These are phyloP conservation scores for Cryphonectria japonica DNA, from an alignment of 2,329 filamentous ascomycete genomes.

Conservation along the genomic window DNA sequence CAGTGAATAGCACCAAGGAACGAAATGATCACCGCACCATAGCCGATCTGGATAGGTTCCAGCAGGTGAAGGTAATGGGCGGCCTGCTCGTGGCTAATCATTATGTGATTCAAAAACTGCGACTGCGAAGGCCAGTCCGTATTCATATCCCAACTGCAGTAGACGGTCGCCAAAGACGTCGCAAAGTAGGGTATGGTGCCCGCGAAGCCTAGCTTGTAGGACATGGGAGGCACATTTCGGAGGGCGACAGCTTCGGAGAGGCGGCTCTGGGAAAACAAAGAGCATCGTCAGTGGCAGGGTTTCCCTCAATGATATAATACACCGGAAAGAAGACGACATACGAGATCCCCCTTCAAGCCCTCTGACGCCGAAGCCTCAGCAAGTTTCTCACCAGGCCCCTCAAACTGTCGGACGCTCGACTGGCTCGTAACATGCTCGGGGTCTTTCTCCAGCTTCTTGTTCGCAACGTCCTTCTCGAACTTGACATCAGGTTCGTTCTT, in stretches of 20 bases:
- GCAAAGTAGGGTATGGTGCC: conserved; percentile 84
- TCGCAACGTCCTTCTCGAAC: conserved; percentile 56
- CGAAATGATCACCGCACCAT: conserved; percentile 89
- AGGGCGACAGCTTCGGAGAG: conserved; percentile 73
- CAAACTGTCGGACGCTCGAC: conserved; percentile 58
- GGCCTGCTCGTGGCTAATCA: conserved; percentile 73
- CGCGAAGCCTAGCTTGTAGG: conserved; percentile 70
- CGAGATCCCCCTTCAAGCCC: conserved; percentile 56
- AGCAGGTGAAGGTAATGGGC: conserved; percentile 72
- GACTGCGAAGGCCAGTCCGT: conserved; percentile 63
- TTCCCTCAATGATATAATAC: neutral
- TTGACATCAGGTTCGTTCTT: conserved; percentile 54
- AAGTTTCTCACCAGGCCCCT: conserved; percentile 35
- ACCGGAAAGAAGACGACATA: conserved; percentile 41
- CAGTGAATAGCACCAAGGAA: conserved; percentile 93
- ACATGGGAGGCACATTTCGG: conserved; percentile 66
- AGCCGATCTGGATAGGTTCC: conserved; percentile 88
- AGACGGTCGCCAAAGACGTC: conserved; percentile 82
- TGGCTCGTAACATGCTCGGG: conserved; percentile 64
- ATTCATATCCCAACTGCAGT: conserved; percentile 82
- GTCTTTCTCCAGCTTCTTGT: conserved; percentile 60
- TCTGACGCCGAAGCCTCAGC: conserved; percentile 37
- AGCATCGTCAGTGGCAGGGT: neutral
- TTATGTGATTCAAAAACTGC: conserved; percentile 64
- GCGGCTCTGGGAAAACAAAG: conserved; percentile 50